Percentiles rank a stretch among this genome's conserved stretches.
Conservation (phyloP, 1,139 yeast species). For the Scheffersomyces cryptocercus region DNA sequence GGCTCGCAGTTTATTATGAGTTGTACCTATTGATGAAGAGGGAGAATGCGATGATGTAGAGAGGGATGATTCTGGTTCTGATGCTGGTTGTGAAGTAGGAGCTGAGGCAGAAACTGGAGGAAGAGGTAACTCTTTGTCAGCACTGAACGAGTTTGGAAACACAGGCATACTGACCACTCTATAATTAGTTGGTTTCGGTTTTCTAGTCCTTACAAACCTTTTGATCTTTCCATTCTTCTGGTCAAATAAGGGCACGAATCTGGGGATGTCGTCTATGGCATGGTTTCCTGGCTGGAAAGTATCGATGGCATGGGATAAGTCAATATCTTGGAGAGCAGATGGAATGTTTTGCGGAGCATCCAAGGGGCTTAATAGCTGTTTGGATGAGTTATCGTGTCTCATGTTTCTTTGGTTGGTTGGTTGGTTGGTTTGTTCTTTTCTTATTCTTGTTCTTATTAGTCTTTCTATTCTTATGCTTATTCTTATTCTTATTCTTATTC, state of each 20-base stretch:
- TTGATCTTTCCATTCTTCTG: conserved; percentile 23
- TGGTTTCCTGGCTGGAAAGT: conserved; percentile 29
- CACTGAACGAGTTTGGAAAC: no score
- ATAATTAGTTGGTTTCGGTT: conserved; percentile 5
- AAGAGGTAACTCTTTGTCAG: no score
- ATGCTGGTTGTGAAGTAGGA: no score
- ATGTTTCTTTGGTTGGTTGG: conserved; percentile 1
- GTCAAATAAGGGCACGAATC: conserved; percentile 28
- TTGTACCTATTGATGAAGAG: no score
- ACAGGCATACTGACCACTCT: conserved; percentile 28
- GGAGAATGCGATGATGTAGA: no score
- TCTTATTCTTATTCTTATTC: no score
- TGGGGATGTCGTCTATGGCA: conserved; percentile 32
- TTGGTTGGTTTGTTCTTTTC: no score
- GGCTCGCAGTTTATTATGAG: no score
- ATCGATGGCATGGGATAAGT: conserved; percentile 30
- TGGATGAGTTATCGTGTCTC: conserved; percentile 14
- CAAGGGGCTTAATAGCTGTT: conserved; percentile 25
- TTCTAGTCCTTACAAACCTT: conserved; percentile 13
- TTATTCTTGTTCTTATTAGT: no score
- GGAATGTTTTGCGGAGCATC: conserved; percentile 28
- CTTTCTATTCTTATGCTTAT: no score
- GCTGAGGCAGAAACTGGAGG: no score
- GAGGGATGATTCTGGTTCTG: no score
- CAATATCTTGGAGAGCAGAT: conserved; percentile 21